Base-by-base conservation (phyloP, 805 yeast species). In the Cephaloascus fragrans region DNA sequence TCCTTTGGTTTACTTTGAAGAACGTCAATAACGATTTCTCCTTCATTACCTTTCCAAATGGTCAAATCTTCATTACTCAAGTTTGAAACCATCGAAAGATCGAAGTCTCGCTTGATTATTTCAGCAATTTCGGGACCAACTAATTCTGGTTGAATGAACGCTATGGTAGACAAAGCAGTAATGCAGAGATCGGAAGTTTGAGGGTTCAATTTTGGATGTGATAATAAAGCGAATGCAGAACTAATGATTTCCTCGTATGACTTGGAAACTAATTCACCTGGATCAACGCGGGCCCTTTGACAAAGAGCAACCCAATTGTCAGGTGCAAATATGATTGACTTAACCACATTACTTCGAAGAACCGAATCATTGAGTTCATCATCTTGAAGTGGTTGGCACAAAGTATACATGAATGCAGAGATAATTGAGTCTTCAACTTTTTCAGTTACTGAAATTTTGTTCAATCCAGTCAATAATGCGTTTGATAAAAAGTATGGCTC, bases 261-360 rank as follows among this genome's bases (percentile, higher is more conserved):
- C 3, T 41, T 40, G 0, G 46, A 26, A 2, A 82, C 73, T 26
- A 86, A 53, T 1, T 48, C 46, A 14, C 83, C 83, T 2, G 96
- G 85, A 52, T 89, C 94, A 23, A 71, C 49, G 2, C 59, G 51
- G 5, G 83, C 71, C 35, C 73, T 63, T 48, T 80, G 73, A 29
- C 78, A 78, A 33, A 87, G 57, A 0, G 83, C 83, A 26, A 87
- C 82, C 97, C 97, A 90, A 2, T 82, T 80, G 43, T 72, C 57
- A n/a, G n/a, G n/a, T n/a, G n/a, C n/a, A n/a, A n/a, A n/a, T n/a
- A n/a, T n/a, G n/a, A n/a, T n/a, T n/a, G n/a, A n/a, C n/a, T n/a
- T n/a, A n/a, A n/a, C n/a, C n/a, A n/a, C n/a, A n/a, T n/a, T n/a
- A n/a, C n/a, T n/a, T n/a, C n/a, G n/a, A n/a, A n/a, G n/a, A n/a